Conservation (phyloP, 371 early-diverging fungal species). For the Syncephalastrum contaminatum region DNA sequence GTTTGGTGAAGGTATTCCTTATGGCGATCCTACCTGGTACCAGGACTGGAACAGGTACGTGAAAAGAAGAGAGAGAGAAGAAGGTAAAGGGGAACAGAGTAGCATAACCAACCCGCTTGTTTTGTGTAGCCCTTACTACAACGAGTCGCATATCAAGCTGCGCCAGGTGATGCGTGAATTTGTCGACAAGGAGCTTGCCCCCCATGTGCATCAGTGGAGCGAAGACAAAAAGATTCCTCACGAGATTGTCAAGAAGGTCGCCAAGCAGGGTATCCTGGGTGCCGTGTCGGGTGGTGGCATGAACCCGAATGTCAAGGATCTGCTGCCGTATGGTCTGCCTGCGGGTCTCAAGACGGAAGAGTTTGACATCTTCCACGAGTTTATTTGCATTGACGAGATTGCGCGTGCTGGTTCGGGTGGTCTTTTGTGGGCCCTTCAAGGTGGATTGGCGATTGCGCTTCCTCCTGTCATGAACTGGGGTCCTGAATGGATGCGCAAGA, state of each 20-base stretch:
- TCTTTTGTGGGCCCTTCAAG: conserved; percentile 79
- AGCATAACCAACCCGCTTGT: background rate
- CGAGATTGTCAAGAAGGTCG: conserved; percentile 66
- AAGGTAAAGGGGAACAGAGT: background rate
- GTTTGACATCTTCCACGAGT: conserved; percentile 80
- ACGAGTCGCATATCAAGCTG: conserved; percentile 71
- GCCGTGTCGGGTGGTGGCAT: conserved; percentile 61
- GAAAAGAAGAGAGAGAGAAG: background rate
- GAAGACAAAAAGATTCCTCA: conserved; percentile 79
- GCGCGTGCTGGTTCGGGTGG: conserved; percentile 85
- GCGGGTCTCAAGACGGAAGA: conserved; percentile 53
- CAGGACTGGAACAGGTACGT: conserved; percentile 61
- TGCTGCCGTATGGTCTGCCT: conserved; percentile 35
- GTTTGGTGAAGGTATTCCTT: conserved; percentile 79
- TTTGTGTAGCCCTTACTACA: conserved; percentile 68
- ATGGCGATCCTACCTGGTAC: conserved; percentile 87
- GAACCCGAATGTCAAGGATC: conserved; percentile 19
- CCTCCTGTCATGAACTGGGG: conserved; percentile 85
- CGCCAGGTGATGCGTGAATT: conserved; percentile 69
- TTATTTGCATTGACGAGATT: conserved; percentile 79
- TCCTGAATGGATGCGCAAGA: conserved; percentile 63
- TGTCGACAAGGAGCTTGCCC: conserved; percentile 80
- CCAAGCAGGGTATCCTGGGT: conserved; percentile 65
- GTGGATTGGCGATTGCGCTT: conserved; percentile 64
- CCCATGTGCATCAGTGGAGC: conserved; percentile 83